A percentile compares a stretch with the other conserved stretches of the same genome.
Evolutionary conservation across 441 rosid species (phyloP).

Genomic region (Pelargonium exstipulatum): DNA sequence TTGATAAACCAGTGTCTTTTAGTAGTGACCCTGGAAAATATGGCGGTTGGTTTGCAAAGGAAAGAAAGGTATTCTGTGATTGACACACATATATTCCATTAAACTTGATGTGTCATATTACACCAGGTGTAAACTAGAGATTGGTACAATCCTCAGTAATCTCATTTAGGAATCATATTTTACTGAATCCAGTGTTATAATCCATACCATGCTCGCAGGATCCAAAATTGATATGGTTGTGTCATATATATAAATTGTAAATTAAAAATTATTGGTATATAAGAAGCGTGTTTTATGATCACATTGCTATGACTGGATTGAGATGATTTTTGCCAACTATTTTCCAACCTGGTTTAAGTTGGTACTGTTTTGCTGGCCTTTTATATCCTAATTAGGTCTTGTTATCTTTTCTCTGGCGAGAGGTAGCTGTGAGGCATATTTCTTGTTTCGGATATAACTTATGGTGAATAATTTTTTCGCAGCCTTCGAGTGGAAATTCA

Average conservation of each 20-base stretch:
- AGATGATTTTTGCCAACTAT: not conserved
- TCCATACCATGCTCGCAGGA: not conserved
- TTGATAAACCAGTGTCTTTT: slow-evolving; percentile 41
- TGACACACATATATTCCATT: not conserved
- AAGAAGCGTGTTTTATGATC: not conserved
- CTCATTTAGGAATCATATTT: not conserved
- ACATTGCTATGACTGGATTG: not conserved
- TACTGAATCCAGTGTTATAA: not conserved
- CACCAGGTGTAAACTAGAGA: no score
- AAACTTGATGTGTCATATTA: not conserved
- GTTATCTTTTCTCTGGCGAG: no score
- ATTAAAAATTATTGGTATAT: not conserved
- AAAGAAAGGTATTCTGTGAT: slow-evolving; percentile 49
- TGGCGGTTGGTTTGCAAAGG: slow-evolving; percentile 56
- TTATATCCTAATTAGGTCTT: no score
- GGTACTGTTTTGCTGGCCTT: no score
- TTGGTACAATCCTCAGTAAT: no score
- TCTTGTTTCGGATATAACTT: no score
- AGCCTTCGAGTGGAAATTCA: slow-evolving; percentile 37
- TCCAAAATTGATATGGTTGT: not conserved
- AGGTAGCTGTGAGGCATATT: no score
- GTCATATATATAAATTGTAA: not conserved
- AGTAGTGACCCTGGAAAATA: slow-evolving; percentile 42
- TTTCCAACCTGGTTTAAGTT: no score
- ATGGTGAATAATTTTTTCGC: slow-evolving; percentile 20